Percentiles rank a stretch among this genome's conserved stretches.
phyloP scores from a whole-genome alignment of 228 moss, liverwort and hornwort species.

The Sphagnum fallax region DNA sequence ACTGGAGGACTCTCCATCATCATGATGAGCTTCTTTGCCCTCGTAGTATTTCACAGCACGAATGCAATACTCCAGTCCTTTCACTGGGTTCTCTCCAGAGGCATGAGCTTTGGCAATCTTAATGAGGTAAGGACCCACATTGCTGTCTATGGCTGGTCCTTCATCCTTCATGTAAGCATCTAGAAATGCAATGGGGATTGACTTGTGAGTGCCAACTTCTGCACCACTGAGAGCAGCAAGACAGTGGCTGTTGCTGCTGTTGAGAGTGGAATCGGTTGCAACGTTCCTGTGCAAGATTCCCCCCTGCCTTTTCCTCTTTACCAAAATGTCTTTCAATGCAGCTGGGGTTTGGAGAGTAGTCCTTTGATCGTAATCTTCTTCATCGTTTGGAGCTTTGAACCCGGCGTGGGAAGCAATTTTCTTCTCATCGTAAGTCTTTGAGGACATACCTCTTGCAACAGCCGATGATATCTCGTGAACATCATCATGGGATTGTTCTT shows the following conservation, averaged over 20 bases:
- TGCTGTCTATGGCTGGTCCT: constrained; percentile 26
- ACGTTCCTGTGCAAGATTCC: constrained; percentile 14
- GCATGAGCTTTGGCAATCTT: constrained; percentile 40
- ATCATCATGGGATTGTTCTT: no score
- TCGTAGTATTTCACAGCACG: constrained; percentile 55
- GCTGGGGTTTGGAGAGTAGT: background rate
- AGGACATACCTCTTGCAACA: no score
- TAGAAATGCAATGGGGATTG: constrained; percentile 32
- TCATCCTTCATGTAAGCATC: constrained; percentile 44
- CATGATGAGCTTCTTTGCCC: background rate
- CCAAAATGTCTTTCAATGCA: background rate
- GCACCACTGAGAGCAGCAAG: background rate
- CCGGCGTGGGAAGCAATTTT: no score
- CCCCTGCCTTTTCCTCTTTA: constrained; percentile 3
- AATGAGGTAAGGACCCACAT: constrained; percentile 38
- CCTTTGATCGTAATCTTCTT: no score
- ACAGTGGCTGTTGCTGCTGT: background rate
- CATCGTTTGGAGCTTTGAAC: no score
- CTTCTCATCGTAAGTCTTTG: no score
- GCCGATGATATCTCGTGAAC: no score
- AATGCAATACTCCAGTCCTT: constrained; percentile 38
- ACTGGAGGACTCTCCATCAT: constrained; percentile 13
- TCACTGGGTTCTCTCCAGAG: constrained; percentile 44
- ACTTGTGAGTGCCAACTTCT: background rate
- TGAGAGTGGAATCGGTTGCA: constrained; percentile 8